Base-by-base conservation (phyloP, 306 rosid genomes). In the Trifolium subterraneum region DNA sequence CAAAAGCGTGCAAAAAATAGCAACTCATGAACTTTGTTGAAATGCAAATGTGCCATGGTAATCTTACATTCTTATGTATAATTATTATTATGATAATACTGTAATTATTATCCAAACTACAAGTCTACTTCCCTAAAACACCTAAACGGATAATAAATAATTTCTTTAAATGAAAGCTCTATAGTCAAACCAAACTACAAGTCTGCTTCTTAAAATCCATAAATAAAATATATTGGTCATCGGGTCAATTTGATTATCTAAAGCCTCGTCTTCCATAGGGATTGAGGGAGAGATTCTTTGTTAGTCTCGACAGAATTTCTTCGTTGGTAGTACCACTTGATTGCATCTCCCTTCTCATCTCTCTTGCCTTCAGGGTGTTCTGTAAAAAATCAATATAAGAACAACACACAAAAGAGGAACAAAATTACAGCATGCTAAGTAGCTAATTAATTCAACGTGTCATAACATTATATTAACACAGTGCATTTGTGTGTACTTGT, bases 251-350 rank as follows among this genome's bases (percentile, higher is more conserved):
- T 48, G 64, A 35, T 33, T 74, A 50, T 75, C 45, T 68, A 41
- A 48, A 75, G 58, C 71, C 64, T 4, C 64, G 18, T 72, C 66
- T 74, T 61, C 45, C 84, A 42, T 75, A 79, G 31, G 78, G 67
- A 45, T 44, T 68, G 54, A 88, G 81, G 72, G 86, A 83, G 1
- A 85, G 90, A 56, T 88, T 88, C 70, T 76, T 71, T 18, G 91
- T 73, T 10, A 59, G 87, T n/a, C 62, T 76, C 71, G 87, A 55
- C 20, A 88, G 88, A 66, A 2, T 38, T 22, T 12, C 70, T 81
- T 64, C 71, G 69, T 76, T 75, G 59, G 29, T 75, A 58, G 36
- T 62, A 38, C 77, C 83, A 60, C 68, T 71, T 3, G 85, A 80
- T 50, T 79, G 82, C 64, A 77, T 69, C 60, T 65, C 86, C 25